These are phyloP conservation scores for Citrus mangshanensis DNA, from an alignment of 345 rosid genomes.

Conservation along the genomic window DNA sequence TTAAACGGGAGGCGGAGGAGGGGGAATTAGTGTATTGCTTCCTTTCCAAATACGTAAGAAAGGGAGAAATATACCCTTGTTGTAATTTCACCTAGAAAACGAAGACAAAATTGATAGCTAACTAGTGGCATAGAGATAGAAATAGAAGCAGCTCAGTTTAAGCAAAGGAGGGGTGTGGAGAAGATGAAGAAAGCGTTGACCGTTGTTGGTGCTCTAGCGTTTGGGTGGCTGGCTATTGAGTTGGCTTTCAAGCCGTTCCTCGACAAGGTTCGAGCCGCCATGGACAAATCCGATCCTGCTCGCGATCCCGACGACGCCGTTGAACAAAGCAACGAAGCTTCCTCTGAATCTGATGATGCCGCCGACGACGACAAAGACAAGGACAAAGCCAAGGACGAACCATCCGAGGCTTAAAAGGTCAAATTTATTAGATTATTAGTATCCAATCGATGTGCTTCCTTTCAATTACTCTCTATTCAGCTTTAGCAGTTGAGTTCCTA, in stretches of 20 bases:
- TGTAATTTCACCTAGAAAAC: not conserved
- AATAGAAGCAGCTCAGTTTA: not conserved
- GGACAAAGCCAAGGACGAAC: not conserved
- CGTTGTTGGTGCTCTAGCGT: constrained; percentile 68
- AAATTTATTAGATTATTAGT: not conserved
- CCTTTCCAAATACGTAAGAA: too few relatives aligned
- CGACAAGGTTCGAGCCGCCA: constrained; percentile 56
- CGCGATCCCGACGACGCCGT: constrained; percentile 53
- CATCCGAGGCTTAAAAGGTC: not conserved
- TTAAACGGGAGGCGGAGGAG: not conserved
- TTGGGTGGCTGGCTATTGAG: constrained; percentile 83
- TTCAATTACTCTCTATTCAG: not conserved
- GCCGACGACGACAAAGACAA: not conserved
- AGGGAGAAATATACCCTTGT: too few relatives aligned
- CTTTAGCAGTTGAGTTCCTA: too few relatives aligned
- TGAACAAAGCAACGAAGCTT: not conserved
- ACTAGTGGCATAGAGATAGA: not conserved
- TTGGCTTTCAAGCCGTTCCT: constrained; percentile 73
- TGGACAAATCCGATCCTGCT: constrained; percentile 64
- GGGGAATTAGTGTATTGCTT: too few relatives aligned
- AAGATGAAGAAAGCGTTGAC: constrained; percentile 49
- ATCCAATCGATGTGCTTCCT: not conserved
- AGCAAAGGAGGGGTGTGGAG: not conserved
- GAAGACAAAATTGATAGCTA: not conserved
- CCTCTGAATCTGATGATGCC: not conserved